Conservation (phyloP, 257 asterid species). For the Nyctanthes arbortristis region DNA sequence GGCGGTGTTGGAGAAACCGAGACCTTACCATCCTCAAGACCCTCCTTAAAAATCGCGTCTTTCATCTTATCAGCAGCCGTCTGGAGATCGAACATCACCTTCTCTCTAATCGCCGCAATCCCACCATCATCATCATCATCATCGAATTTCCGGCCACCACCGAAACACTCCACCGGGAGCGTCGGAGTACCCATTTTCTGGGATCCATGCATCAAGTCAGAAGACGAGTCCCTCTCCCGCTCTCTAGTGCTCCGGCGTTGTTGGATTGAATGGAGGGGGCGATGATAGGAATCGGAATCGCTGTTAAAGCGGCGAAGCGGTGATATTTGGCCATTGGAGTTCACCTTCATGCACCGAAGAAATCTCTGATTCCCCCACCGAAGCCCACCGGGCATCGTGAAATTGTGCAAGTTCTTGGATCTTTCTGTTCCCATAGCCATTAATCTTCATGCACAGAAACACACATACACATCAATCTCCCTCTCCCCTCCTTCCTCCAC, state of each 20-base stretch:
- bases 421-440: constrained; percentile 55
- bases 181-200: constrained; percentile 1
- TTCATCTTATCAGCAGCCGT: constrained; percentile 78
- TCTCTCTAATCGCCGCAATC: constrained; percentile 69
- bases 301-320: constrained; percentile 32
- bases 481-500: no score
- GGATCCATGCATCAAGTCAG: constrained; percentile 24
- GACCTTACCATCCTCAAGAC: constrained; percentile 43
- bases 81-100: constrained; percentile 82
- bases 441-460: constrained; percentile 12
- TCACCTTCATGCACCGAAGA: constrained; percentile 59
- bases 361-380: constrained; percentile 54
- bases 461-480: constrained; percentile 9
- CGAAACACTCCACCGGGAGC: constrained; percentile 24
- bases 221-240: constrained; percentile 24
- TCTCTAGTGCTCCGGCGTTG: constrained; percentile 42
- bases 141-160: constrained; percentile 12
- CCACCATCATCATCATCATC: constrained; percentile 44
- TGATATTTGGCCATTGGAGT: constrained; percentile 45
- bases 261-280: constrained; percentile 21
- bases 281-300: constrained; percentile 32
- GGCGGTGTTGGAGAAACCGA: constrained; percentile 21
- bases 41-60: constrained; percentile 59
- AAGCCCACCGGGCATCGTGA: constrained; percentile 52
- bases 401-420: constrained; percentile 57